Percentiles rank a stretch among this genome's conserved stretches.
These are phyloP conservation scores for Fusarium xylarioides DNA, from an alignment of 2,329 filamentous ascomycete species.

Conservation along the genomic window DNA sequence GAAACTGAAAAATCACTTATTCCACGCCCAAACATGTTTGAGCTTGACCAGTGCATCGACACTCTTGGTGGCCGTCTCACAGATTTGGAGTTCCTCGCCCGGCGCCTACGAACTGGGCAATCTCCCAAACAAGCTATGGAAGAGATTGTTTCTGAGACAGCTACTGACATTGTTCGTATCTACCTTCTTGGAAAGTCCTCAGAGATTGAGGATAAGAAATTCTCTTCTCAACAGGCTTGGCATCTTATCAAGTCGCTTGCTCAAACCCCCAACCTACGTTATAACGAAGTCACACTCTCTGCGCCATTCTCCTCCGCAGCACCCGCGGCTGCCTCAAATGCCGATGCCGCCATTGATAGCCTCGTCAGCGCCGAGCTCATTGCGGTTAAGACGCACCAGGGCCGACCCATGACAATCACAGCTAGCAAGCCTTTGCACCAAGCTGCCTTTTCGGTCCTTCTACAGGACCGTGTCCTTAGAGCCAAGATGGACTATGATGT, in stretches of 20 bases:
- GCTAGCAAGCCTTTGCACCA: constrained; percentile 88
- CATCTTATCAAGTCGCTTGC: constrained; percentile 83
- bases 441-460: constrained; percentile 79
- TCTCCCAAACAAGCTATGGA: constrained; percentile 80
- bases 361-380: constrained; percentile 90
- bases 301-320: constrained; percentile 70
- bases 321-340: constrained; percentile 57
- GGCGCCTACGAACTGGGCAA: constrained; percentile 87
- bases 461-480: constrained; percentile 75
- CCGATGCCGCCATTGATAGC: constrained; percentile 79
- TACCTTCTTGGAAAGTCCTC: constrained; percentile 75
- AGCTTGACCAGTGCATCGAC: constrained; percentile 83
- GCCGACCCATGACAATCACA: constrained; percentile 79
- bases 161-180: constrained; percentile 92
- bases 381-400: constrained; percentile 74
- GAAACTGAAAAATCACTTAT: constrained; percentile 35
- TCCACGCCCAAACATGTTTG: constrained; percentile 61
- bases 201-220: constrained; percentile 64
- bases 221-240: constrained; percentile 91
- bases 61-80: constrained; percentile 91
- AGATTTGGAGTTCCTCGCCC: constrained; percentile 92
- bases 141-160: constrained; percentile 89
- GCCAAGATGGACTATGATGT: constrained; percentile 78
- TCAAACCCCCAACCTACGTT: constrained; percentile 73
- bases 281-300: constrained; percentile 84